A percentile compares a stretch with the other conserved stretches of the same genome.
These are phyloP conservation scores for Solanum aculeatissimum DNA, from an alignment of 305 asterid genomes.

Conservation along the genomic window DNA sequence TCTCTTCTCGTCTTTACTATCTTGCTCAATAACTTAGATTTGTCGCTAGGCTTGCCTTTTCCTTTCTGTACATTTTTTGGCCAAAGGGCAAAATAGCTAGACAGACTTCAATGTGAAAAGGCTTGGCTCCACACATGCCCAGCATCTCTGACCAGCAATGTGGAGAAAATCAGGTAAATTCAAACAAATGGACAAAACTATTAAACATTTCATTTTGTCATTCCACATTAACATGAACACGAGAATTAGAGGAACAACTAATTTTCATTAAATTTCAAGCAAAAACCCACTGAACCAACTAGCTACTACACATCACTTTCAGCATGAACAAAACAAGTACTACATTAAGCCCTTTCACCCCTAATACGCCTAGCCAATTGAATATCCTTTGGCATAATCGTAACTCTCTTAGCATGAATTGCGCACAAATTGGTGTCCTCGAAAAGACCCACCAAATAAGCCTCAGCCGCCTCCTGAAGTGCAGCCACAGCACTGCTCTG, in stretches of 20 bases:
- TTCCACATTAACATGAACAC: too few species aligned
- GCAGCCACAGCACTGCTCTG: background rate
- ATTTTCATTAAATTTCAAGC: background rate
- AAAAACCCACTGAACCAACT: background rate
- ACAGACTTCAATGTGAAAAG: too few species aligned
- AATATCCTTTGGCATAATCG: background rate
- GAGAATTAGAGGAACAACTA: background rate
- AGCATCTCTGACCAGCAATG: too few species aligned
- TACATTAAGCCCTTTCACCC: background rate
- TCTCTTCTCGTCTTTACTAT: background rate
- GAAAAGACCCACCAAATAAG: background rate
- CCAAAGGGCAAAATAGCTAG: too few species aligned
- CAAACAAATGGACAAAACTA: too few species aligned
- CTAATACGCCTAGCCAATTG: background rate
- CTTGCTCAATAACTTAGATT: background rate
- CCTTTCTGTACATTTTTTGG: too few species aligned
- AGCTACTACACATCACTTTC: background rate
- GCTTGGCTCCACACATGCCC: too few species aligned
- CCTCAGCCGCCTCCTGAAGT: background rate
- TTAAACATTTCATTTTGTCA: too few species aligned
- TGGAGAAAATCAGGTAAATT: too few species aligned
- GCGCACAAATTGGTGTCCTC: background rate
- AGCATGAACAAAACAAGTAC: background rate
- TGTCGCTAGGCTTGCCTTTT: too few species aligned
- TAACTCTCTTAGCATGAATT: background rate